Conservation (phyloP, 2,329 filamentous ascomycete genomes). For the Fusarium multiceps region DNA sequence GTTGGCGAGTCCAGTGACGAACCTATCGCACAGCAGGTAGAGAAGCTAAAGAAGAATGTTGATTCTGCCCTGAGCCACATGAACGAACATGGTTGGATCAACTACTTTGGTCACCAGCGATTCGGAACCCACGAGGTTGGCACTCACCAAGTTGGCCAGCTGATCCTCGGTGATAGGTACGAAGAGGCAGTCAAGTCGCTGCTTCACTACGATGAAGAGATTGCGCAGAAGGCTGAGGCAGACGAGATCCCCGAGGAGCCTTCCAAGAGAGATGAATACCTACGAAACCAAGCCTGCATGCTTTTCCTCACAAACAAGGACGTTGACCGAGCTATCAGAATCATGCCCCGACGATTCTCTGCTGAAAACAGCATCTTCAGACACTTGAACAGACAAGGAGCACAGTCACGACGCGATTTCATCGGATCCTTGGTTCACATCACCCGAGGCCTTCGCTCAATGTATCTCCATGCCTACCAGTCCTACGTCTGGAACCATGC, state of each 20-base stretch:
- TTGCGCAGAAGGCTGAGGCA: constrained; percentile 60
- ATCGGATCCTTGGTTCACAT: constrained; percentile 84
- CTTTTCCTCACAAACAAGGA: constrained; percentile 74
- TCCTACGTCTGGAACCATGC: constrained; percentile 93
- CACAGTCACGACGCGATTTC: constrained; percentile 71
- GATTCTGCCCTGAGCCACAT: constrained; percentile 74
- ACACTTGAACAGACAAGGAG: constrained; percentile 70
- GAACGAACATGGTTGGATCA: constrained; percentile 84
- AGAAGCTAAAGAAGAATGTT: constrained; percentile 54
- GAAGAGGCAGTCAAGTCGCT: constrained; percentile 83
- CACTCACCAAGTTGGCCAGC: constrained; percentile 85
- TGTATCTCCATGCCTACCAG: constrained; percentile 98
- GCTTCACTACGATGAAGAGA: constrained; percentile 74
- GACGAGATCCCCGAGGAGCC: constrained; percentile 55
- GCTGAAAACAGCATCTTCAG: constrained; percentile 84
- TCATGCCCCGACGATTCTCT: constrained; percentile 82
- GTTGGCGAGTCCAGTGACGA: constrained; percentile 49
- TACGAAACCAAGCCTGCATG: constrained; percentile 81
- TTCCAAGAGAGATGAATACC: constrained; percentile 79
- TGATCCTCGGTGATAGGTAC: constrained; percentile 85
- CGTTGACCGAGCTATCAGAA: constrained; percentile 68
- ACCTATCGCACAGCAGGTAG: constrained; percentile 46
- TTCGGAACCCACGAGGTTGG: constrained; percentile 90
- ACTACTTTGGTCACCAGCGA: constrained; percentile 97
- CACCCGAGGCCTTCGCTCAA: constrained; percentile 82